A percentile compares a stretch with the other conserved stretches of the same genome.
Conservation (phyloP, 1,284 basidiomycete species). For the Malassezia japonica region DNA sequence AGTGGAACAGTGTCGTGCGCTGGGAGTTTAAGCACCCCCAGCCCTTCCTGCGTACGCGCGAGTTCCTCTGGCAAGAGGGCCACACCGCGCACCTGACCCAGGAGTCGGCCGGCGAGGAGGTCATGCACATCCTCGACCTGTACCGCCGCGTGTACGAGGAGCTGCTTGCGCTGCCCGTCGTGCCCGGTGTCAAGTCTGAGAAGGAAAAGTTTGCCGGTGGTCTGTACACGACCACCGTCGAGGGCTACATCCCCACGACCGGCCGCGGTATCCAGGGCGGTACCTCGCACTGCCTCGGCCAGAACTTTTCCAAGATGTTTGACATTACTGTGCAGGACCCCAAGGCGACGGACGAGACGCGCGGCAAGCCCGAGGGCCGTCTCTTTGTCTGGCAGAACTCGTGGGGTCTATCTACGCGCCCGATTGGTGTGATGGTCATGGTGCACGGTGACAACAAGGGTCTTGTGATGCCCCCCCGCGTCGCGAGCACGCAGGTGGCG, state of each 20-base stretch:
- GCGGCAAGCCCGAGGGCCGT: conserved; percentile 52
- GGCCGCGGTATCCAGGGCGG: conserved; percentile 95
- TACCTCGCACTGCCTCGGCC: conserved; percentile 95
- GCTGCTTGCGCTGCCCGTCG: conserved; percentile 89
- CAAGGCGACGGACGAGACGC: conserved; percentile 36
- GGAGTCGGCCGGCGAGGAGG: conserved; percentile 79
- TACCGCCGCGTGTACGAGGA: conserved; percentile 96
- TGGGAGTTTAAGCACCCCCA: conserved; percentile 99
- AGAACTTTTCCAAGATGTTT: conserved; percentile 99
- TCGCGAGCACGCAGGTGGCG: conserved; percentile 82
- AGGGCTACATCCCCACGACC: conserved; percentile 94
- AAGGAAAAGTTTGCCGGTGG: conserved; percentile 99
- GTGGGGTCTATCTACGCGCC: conserved; percentile 93
- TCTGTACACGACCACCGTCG: conserved; percentile 93
- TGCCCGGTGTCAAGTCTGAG: conserved; percentile 92
- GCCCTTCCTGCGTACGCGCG: conserved; percentile 95
- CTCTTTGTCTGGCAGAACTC: conserved; percentile 93
- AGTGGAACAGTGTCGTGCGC: conserved; percentile 97
- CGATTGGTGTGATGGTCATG: conserved; percentile 99
- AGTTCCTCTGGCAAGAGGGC: conserved; percentile 99
- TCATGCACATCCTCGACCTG: conserved; percentile 84
- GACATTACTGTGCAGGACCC: conserved; percentile 88
- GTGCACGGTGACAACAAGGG: conserved; percentile 97
- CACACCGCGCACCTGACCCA: conserved; percentile 90
- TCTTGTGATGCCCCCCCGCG: conserved; percentile 84